A percentile compares a stretch with the other conserved stretches of the same genome.
These are phyloP conservation scores for Dovyalis caffra DNA, from an alignment of 345 rosid genomes.

Conservation along the genomic window DNA sequence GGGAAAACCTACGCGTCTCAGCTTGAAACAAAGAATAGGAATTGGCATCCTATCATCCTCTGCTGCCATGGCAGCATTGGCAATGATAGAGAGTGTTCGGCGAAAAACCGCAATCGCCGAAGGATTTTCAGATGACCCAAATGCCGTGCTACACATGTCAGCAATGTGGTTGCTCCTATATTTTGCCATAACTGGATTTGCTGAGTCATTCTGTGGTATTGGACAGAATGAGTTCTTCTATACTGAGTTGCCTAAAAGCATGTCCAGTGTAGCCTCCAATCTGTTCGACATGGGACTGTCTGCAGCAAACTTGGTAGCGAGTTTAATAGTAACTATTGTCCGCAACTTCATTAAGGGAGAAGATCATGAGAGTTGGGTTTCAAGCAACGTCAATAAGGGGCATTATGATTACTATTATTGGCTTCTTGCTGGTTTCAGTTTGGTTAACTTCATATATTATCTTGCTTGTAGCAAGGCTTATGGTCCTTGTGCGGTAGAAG, in stretches of 20 bases:
- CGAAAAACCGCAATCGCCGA: slow-evolving; percentile 16
- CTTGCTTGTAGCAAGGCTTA: slow-evolving; percentile 40
- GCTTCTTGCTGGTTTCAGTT: slow-evolving; percentile 33
- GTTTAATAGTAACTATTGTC: slow-evolving; percentile 31
- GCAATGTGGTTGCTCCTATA: slow-evolving; percentile 43
- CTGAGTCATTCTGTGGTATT: slow-evolving; percentile 36
- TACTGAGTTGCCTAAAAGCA: slow-evolving; percentile 42
- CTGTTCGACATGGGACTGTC: slow-evolving; percentile 25
- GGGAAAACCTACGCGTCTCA: slow-evolving; percentile 26
- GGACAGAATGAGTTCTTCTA: slow-evolving; percentile 46
- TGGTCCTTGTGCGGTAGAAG: slow-evolving; percentile 36
- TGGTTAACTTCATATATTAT: slow-evolving; percentile 37
- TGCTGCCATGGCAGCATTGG: slow-evolving; percentile 29
- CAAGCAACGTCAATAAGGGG: slow-evolving; percentile 39
- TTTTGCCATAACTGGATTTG: slow-evolving; percentile 31
- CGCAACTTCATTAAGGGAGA: slow-evolving; percentile 16
- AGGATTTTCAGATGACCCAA: slow-evolving; percentile 23
- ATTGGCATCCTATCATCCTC: slow-evolving; percentile 28
- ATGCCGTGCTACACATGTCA: slow-evolving; percentile 32
- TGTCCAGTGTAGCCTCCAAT: slow-evolving; percentile 40
- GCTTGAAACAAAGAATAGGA: slow-evolving; percentile 46
- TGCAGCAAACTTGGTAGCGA: slow-evolving; percentile 31
- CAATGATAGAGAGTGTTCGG: slow-evolving; percentile 33
- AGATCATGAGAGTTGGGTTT: slow-evolving; percentile 43
- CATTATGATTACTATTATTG: slow-evolving; percentile 52